Percentiles rank a stretch among this genome's conserved stretches.
Evolutionary conservation across 1,139 yeast species (phyloP).

Genomic region (Hyphopichia fennica): DNA sequence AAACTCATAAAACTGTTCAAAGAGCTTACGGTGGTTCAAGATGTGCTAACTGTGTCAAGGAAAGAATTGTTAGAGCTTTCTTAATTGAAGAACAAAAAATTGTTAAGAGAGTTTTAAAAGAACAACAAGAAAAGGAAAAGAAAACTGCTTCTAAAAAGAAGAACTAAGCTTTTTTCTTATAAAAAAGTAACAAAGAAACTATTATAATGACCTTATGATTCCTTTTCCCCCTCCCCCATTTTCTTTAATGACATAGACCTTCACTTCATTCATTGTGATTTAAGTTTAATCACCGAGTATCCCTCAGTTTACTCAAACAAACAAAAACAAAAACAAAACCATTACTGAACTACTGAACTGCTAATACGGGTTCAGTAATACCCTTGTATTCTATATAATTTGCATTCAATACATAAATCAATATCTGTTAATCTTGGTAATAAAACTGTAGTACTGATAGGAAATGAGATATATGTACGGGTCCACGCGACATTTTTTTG

Average conservation of each 20-base stretch:
- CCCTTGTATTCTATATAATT: not conserved
- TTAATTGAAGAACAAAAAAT: constrained; percentile 99
- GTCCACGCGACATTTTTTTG: not conserved
- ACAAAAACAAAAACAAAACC: too few relatives aligned
- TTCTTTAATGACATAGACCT: not conserved
- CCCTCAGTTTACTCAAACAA: too few relatives aligned
- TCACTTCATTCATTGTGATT: not conserved
- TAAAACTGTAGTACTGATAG: too few relatives aligned
- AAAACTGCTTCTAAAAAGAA: constrained; percentile 41
- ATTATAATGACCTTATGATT: not conserved
- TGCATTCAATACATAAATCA: not conserved
- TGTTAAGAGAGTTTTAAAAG: constrained; percentile 98
- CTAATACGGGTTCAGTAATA: too few relatives aligned
- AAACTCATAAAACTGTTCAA: constrained; percentile 96
- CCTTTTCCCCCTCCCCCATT: not conserved
- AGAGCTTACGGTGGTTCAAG: constrained; percentile 99
- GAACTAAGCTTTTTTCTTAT: not conserved
- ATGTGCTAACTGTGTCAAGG: constrained; percentile 98
- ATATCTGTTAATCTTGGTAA: too few relatives aligned
- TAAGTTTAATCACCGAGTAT: too few relatives aligned
- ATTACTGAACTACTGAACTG: too few relatives aligned
- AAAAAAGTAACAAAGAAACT: not conserved
- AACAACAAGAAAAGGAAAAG: constrained; percentile 84
- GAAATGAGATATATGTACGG: not conserved
- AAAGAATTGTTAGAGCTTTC: constrained; percentile 98